Conservation (phyloP, 495 filamentous ascomycete species). For the Neurospora sp. region DNA sequence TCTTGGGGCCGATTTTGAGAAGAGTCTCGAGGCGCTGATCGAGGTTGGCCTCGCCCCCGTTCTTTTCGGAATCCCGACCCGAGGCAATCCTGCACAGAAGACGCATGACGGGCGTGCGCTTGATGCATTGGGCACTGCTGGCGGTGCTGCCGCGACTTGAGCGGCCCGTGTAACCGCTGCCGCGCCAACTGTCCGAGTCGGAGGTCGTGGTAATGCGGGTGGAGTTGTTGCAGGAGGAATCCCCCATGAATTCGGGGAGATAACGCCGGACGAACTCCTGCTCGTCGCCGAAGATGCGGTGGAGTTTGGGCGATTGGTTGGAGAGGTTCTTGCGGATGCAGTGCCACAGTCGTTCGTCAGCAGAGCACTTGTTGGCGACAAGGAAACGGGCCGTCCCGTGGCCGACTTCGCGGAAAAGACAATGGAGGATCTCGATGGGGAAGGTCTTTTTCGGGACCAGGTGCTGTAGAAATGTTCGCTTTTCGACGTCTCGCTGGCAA, state of each 20-base stretch:
- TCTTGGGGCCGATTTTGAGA: constrained; percentile 12
- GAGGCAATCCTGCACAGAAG: constrained; percentile 17
- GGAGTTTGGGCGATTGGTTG: constrained; percentile 18
- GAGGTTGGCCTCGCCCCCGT: constrained; percentile 5
- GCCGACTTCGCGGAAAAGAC: constrained; percentile 22
- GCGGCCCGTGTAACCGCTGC: constrained; percentile 12
- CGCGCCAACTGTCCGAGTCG: constrained; percentile 12
- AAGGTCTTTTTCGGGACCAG: constrained; percentile 20
- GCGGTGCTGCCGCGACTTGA: constrained; percentile 11
- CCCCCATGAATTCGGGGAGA: constrained; percentile 19
- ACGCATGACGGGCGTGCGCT: constrained; percentile 22
- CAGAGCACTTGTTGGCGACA: constrained; percentile 19
- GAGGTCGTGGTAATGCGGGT: constrained; percentile 17
- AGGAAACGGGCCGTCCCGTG: constrained; percentile 24
- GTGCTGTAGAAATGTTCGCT: constrained; percentile 21
- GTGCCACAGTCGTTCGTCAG: constrained; percentile 21
- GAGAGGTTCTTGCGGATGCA: constrained; percentile 22
- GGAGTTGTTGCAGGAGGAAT: constrained; percentile 16
- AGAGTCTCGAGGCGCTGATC: constrained; percentile 12
- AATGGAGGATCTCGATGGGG: constrained; percentile 20
- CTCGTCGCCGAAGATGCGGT: constrained; percentile 26
- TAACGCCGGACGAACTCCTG: constrained; percentile 24
- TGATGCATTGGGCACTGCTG: constrained; percentile 13
- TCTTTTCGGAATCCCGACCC: constrained; percentile 13
- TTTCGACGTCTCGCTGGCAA: constrained; percentile 22